Evolutionary conservation across 495 filamentous ascomycete species (phyloP).

Genomic region (Xylaria telfairii): DNA sequence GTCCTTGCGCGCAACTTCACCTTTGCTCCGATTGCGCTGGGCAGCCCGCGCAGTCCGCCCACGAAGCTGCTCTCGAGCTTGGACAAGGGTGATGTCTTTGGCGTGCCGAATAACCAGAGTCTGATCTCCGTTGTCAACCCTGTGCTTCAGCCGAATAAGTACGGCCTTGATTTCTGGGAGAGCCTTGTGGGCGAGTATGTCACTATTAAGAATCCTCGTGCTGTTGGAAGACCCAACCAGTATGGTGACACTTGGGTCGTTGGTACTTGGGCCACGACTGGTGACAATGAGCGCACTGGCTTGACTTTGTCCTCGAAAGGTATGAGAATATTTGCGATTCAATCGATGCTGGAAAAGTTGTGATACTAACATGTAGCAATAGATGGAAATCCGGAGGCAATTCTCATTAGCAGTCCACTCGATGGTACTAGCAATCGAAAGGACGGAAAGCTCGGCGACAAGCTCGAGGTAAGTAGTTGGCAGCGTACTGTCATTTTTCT

Average conservation of each 20-base stretch:
- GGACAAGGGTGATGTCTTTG: conserved; percentile 61
- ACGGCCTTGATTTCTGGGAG: conserved; percentile 72
- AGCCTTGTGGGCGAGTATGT: conserved; percentile 64
- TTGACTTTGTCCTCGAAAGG: conserved; percentile 57
- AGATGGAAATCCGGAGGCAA: conserved; percentile 68
- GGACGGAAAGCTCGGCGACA: conserved; percentile 62
- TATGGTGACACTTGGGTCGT: conserved; percentile 69
- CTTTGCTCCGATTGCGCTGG: conserved; percentile 60
- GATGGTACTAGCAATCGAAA: conserved; percentile 63
- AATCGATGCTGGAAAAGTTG: background rate
- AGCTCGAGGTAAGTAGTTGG: conserved; percentile 44
- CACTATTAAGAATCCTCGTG: conserved; percentile 53
- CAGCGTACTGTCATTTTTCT: too few species aligned
- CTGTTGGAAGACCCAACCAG: conserved; percentile 57
- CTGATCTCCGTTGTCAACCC: conserved; percentile 62
- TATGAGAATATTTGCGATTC: conserved; percentile 1
- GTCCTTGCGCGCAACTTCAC: conserved; percentile 53
- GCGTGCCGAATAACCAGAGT: conserved; percentile 58
- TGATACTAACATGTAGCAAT: conserved; percentile 9
- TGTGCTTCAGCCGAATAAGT: conserved; percentile 55
- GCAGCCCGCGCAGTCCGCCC: conserved; percentile 56
- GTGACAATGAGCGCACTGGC: conserved; percentile 59
- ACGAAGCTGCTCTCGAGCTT: conserved; percentile 57
- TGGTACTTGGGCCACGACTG: conserved; percentile 60
- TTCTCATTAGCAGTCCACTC: conserved; percentile 63